phyloP scores from a whole-genome alignment of 345 rosid genomes.

The Gossypioides kirkii region DNA sequence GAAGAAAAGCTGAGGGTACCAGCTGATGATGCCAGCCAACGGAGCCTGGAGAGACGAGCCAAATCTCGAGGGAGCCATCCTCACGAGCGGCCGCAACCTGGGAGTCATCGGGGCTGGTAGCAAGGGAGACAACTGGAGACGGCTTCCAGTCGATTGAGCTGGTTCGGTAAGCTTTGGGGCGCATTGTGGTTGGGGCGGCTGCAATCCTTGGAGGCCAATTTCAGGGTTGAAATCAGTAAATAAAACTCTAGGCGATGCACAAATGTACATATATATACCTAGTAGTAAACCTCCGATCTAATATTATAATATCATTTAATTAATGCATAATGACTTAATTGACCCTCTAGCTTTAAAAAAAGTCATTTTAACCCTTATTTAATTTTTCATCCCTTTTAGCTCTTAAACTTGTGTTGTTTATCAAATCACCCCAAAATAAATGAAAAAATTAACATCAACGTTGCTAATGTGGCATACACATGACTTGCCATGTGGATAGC shows the following conservation, averaged over 20 bases:
- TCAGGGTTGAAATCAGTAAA: not conserved
- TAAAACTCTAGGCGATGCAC: no score
- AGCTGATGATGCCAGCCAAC: conserved; percentile 98
- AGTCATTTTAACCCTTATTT: no score
- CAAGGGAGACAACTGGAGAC: conserved; percentile 81
- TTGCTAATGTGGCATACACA: no score
- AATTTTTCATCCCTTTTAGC: no score
- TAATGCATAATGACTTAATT: no score
- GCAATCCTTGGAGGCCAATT: not conserved
- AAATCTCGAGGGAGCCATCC: conserved; percentile 91
- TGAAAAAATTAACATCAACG: no score
- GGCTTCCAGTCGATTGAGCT: conserved; percentile 88
- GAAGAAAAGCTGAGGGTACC: conserved; percentile 30
- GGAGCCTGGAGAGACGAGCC: conserved; percentile 94
- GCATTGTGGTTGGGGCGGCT: conserved; percentile 19
- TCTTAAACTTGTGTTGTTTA: no score
- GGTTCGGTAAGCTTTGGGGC: conserved; percentile 56
- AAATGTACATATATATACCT: not conserved
- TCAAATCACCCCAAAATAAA: no score
- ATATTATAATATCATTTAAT: no score
- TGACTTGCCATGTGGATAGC: fast-evolving
- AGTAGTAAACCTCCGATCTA: not conserved
- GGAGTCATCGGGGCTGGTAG: conserved; percentile 66
- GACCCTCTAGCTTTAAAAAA: no score
- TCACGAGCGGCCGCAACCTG: conserved; percentile 88